Evolutionary conservation across 352 stramenopile genomes (phyloP).

Genomic region (Globisporangium echinulatum): DNA sequence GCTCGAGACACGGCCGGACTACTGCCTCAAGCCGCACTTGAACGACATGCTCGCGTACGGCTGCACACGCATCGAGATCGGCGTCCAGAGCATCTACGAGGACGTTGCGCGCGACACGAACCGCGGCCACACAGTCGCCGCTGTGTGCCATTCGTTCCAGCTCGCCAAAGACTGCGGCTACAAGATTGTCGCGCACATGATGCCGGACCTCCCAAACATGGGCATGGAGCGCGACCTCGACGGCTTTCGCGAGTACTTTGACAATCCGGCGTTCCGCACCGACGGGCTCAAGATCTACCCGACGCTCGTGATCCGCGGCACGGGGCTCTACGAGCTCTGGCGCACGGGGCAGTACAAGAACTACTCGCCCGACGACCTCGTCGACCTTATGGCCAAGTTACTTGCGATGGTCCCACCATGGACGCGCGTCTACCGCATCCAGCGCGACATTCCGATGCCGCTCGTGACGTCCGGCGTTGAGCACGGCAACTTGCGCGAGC

Average conservation of each 20-base stretch:
- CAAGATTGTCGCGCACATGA: slow-evolving; percentile 98
- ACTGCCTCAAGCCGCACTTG: slow-evolving; percentile 95
- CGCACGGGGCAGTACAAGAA: slow-evolving; percentile 93
- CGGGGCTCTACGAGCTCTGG: slow-evolving; percentile 97
- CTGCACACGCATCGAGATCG: slow-evolving; percentile 97
- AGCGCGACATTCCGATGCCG: slow-evolving; percentile 98
- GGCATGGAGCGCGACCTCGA: slow-evolving; percentile 93
- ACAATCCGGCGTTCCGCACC: slow-evolving; percentile 92
- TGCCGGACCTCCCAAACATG: slow-evolving; percentile 97
- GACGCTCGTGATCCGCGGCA: slow-evolving; percentile 95
- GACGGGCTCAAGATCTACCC: slow-evolving; percentile 97
- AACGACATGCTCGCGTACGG: slow-evolving; percentile 96
- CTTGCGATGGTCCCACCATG: slow-evolving; percentile 94
- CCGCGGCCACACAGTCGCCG: slow-evolving; percentile 92
- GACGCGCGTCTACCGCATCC: slow-evolving; percentile 95
- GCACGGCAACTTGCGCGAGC: slow-evolving; percentile 93
- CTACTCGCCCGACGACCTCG: slow-evolving; percentile 72
- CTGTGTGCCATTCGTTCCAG: slow-evolving; percentile 75
- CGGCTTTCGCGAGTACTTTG: slow-evolving; percentile 96
- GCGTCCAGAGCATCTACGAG: slow-evolving; percentile 96
- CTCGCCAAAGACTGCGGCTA: slow-evolving; percentile 94
- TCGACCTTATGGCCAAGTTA: slow-evolving; percentile 91
- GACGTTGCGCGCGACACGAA: slow-evolving; percentile 90
- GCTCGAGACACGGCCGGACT: slow-evolving; percentile 97
- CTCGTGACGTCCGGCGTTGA: slow-evolving; percentile 95